phyloP scores from a whole-genome alignment of 352 stramenopile species.

The Phytophthora tentaculata region DNA sequence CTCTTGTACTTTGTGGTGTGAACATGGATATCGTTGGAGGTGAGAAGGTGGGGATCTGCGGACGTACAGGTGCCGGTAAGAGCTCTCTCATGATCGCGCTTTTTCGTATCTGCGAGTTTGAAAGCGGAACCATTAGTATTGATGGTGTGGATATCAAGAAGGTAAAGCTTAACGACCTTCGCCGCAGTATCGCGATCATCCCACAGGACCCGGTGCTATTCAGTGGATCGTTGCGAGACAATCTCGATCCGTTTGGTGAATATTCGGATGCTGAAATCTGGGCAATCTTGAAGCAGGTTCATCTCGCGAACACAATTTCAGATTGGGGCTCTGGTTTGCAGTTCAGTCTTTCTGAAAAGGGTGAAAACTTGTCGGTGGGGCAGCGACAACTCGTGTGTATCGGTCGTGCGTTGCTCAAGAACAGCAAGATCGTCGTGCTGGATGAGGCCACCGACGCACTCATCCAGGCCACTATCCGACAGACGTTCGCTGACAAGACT shows the following conservation, averaged over 20 bases:
- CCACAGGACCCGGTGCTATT: slow-evolving; percentile 64
- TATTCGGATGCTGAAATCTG: slow-evolving; percentile 66
- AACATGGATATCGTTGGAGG: slow-evolving; percentile 31
- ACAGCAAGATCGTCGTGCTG: slow-evolving; percentile 90
- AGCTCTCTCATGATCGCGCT: slow-evolving; percentile 51
- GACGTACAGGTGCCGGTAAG: slow-evolving; percentile 48
- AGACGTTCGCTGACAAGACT: slow-evolving; percentile 86
- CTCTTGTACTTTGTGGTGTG: slow-evolving; percentile 46
- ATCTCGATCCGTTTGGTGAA: slow-evolving; percentile 89
- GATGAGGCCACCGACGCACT: slow-evolving; percentile 93
- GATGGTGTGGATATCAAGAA: slow-evolving; percentile 77
- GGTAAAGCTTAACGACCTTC: slow-evolving; percentile 30
- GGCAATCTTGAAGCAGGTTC: slow-evolving; percentile 42
- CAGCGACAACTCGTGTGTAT: slow-evolving; percentile 96
- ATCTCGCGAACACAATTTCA: slow-evolving; percentile 32
- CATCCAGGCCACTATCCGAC: slow-evolving; percentile 81
- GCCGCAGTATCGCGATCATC: slow-evolving; percentile 41
- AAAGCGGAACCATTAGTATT: slow-evolving; percentile 74
- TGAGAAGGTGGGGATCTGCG: slow-evolving; percentile 47
- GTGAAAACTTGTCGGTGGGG: slow-evolving; percentile 94
- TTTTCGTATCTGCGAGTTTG: slow-evolving; percentile 44
- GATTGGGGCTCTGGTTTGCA: slow-evolving; percentile 59
- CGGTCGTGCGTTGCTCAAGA: slow-evolving; percentile 90
- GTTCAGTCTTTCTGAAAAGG: slow-evolving; percentile 86
- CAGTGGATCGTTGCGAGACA: slow-evolving; percentile 82